Base-by-base conservation (phyloP, 371 early-diverging fungal genomes). In the Haplosporangium sp. region DNA sequence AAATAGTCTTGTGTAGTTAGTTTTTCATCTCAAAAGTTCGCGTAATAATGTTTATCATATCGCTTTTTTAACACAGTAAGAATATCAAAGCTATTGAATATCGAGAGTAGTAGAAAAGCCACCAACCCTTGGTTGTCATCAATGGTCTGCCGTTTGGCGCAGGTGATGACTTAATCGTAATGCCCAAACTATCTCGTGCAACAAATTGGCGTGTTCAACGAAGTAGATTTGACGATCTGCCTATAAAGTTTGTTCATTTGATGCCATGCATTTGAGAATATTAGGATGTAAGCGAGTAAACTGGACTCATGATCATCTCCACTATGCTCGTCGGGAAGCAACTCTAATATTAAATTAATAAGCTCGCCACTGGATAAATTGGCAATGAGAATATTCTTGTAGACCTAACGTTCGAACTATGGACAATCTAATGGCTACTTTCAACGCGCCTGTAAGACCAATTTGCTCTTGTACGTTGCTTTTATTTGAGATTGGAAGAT, bases 291-390 rank as follows among this genome's bases (percentile, higher is more conserved):
- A 92, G 96, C 61, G 85, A 86, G 66, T 72, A 86, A 20, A 88
- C 86, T 57, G 82, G 84, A 86, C 55, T 98, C 77, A 86, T 86
- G 35, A 94, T 96, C 64, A 96, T 96, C 96, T 96, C 96, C 56
- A 96, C 96, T n/a, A 91, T 98, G 70, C 86, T 95, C 27, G 85
- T 92, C 52, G 95, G 96, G 59, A 93, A 19, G 13, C 19, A 42
- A 15, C 59, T 71, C 19, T 19, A 37, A 27, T 15, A 48, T n/a
- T 6, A 15, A 4, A 37, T 67, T n/a, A 35, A 67, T 7, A 8
- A 19, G n/a, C 50, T 67, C 38, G 57, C 66, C 6, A 8, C 19
- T 40, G 44, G 15, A 3, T 0, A 38, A 7, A 4, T 7, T 11
- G 35, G n/a, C n/a, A n/a, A n/a, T n/a, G n/a, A n/a, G n/a, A n/a